phyloP scores from a whole-genome alignment of 2,329 filamentous ascomycete genomes.

The Coniella lustricola region DNA sequence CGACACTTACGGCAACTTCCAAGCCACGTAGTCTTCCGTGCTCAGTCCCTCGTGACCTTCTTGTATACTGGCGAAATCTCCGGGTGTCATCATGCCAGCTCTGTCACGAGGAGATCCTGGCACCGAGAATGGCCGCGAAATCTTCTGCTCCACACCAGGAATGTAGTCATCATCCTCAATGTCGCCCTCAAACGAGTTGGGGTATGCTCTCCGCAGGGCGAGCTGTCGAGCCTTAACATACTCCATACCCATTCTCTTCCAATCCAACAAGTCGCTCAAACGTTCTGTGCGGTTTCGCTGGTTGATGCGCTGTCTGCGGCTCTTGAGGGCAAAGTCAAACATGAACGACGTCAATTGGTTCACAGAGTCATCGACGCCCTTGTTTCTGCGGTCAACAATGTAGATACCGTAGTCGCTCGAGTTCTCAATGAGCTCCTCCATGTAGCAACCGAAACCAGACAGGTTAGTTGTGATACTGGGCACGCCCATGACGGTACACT shows the following conservation, averaged over 20 bases:
- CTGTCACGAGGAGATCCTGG: conserved; percentile 88
- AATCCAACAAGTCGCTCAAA: conserved; percentile 89
- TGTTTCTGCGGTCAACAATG: conserved; percentile 91
- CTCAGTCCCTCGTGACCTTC: conserved; percentile 87
- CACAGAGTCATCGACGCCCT: conserved; percentile 94
- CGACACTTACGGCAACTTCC: conserved; percentile 87
- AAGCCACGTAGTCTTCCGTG: conserved; percentile 96
- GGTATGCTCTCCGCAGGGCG: conserved; percentile 86
- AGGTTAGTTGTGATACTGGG: conserved; percentile 97
- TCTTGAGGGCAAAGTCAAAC: conserved; percentile 92
- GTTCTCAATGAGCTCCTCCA: conserved; percentile 98
- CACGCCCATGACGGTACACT: conserved; percentile 98
- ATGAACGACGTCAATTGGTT: conserved; percentile 90
- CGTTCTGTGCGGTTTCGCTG: conserved; percentile 95
- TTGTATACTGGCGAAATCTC: conserved; percentile 93
- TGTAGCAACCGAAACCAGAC: conserved; percentile 97
- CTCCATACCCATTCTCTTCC: conserved; percentile 99
- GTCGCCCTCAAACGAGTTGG: conserved; percentile 72
- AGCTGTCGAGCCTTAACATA: conserved; percentile 96
- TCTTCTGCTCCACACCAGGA: conserved; percentile 87
- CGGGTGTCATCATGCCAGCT: conserved; percentile 97
- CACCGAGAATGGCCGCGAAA: conserved; percentile 87
- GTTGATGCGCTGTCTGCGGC: conserved; percentile 93
- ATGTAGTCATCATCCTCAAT: conserved; percentile 79
- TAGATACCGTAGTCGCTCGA: conserved; percentile 98